Percentiles rank a stretch among this genome's conserved stretches.
These are phyloP conservation scores for Ceratonia siliqua DNA, from an alignment of 306 rosid genomes.

Conservation along the genomic window DNA sequence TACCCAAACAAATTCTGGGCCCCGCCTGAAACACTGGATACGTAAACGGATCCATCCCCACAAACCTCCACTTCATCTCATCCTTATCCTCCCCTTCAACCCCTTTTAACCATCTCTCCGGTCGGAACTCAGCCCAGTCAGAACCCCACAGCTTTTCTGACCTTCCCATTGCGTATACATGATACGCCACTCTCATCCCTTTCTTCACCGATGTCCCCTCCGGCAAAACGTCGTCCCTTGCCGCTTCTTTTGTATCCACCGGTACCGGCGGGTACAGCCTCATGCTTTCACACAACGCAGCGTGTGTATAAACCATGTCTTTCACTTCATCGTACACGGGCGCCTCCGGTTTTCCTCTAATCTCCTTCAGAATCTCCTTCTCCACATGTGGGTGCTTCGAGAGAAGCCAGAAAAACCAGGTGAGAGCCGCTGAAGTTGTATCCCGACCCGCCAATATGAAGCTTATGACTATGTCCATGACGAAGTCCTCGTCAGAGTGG, in stretches of 20 bases:
- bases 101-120: conserved; percentile 65
- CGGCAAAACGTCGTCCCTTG: conserved; percentile 55
- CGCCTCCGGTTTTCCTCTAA: conserved; percentile 6
- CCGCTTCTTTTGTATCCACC: conserved; percentile 39
- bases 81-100: not conserved
- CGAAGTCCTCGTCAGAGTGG: conserved; percentile 53
- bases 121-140: conserved; percentile 63
- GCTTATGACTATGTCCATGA: conserved; percentile 58
- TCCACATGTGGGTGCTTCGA: conserved; percentile 47
- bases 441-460: conserved; percentile 67
- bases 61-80: conserved; percentile 44
- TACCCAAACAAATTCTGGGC: conserved; percentile 71
- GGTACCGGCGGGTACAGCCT: conserved; percentile 70
- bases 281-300: conserved; percentile 75
- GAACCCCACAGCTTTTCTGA: conserved; percentile 61
- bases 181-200: conserved; percentile 59
- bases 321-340: conserved; percentile 47
- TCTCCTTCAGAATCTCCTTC: conserved; percentile 40
- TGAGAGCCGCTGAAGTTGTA: conserved; percentile 57
- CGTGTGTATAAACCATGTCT: conserved; percentile 66
- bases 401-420: conserved; percentile 77
- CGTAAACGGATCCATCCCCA: conserved; percentile 44
- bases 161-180: conserved; percentile 65
- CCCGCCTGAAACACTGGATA: conserved; percentile 83
- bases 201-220: conserved; percentile 65